phyloP scores from a whole-genome alignment of 495 filamentous ascomycete species.

The Chaetomium fimeti region DNA sequence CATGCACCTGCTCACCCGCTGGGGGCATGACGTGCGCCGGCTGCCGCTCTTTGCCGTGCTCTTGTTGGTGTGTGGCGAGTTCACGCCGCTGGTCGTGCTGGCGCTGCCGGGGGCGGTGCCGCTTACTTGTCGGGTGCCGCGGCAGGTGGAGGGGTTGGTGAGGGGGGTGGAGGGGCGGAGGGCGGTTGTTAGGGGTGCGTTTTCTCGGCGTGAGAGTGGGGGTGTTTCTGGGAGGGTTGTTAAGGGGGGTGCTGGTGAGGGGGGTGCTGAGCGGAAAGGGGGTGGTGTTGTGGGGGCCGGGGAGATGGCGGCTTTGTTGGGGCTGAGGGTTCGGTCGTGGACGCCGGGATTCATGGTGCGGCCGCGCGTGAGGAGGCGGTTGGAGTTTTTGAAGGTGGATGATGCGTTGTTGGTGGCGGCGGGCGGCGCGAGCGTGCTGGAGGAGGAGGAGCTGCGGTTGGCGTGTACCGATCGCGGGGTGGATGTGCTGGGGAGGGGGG shows the following conservation, averaged over 20 bases:
- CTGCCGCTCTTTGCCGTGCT: slow-evolving; percentile 73
- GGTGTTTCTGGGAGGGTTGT: background rate
- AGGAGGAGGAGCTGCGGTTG: slow-evolving; percentile 43
- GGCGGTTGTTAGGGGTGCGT: slow-evolving; percentile 25
- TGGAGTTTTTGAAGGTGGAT: slow-evolving; percentile 54
- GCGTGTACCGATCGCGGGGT: slow-evolving; percentile 48
- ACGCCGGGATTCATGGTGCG: slow-evolving; percentile 29
- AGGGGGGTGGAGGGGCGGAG: slow-evolving; percentile 50
- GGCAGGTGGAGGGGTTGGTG: slow-evolving; percentile 62
- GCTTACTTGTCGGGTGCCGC: slow-evolving; percentile 74
- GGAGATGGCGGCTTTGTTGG: slow-evolving; percentile 22
- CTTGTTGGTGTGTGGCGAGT: slow-evolving; percentile 75
- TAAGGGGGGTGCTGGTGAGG: background rate
- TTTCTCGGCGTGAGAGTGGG: no score
- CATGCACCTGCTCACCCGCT: slow-evolving; percentile 38
- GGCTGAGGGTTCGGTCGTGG: slow-evolving; percentile 35
- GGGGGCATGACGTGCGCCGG: slow-evolving; percentile 64
- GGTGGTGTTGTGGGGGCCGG: background rate
- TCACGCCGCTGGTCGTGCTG: slow-evolving; percentile 71
- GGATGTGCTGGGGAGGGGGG: slow-evolving; percentile 31
- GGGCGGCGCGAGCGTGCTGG: slow-evolving; percentile 39
- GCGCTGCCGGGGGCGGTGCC: slow-evolving; percentile 70
- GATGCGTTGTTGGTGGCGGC: slow-evolving; percentile 37
- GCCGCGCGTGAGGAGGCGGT: slow-evolving; percentile 24
- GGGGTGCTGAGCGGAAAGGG: background rate